These are phyloP conservation scores for Carex cristatella DNA, from an alignment of 176 grass and related monocot genomes.

Conservation along the genomic window DNA sequence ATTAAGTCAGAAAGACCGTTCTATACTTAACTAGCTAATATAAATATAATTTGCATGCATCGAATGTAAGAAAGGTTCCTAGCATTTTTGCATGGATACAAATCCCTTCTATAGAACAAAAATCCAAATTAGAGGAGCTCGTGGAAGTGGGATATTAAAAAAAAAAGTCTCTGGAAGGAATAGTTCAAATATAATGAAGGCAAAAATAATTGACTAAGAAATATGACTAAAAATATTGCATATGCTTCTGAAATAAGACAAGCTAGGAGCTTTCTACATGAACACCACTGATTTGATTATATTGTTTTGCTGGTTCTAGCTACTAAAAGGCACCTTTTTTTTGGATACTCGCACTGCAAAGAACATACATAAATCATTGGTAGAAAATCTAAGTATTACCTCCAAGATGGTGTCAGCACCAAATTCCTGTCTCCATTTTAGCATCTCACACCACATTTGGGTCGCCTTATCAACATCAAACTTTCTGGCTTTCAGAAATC, in stretches of 20 bases:
- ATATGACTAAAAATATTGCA: neutral
- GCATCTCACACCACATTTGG: slow-evolving; percentile 97
- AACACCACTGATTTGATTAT: neutral
- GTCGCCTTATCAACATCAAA: slow-evolving; percentile 80
- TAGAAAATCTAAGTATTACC: slow-evolving; percentile 28
- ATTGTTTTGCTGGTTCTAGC: neutral
- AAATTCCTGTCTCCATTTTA: slow-evolving; percentile 90
- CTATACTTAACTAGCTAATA: neutral
- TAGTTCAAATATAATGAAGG: neutral
- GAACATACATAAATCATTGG: neutral
- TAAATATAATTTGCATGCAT: neutral
- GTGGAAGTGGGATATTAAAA: neutral
- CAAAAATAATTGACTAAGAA: neutral
- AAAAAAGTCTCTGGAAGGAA: neutral
- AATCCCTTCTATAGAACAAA: neutral
- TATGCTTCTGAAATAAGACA: neutral
- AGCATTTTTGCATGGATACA: neutral
- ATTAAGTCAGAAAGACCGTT: neutral
- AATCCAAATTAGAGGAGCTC: neutral
- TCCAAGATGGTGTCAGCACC: slow-evolving; percentile 80
- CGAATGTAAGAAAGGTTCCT: neutral
- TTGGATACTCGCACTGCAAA: neutral
- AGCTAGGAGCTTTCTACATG: neutral
- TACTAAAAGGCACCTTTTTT: neutral
- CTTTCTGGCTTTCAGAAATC: slow-evolving; percentile 91